phyloP scores from a whole-genome alignment of 345 rosid species.

The Linum trigynum region DNA sequence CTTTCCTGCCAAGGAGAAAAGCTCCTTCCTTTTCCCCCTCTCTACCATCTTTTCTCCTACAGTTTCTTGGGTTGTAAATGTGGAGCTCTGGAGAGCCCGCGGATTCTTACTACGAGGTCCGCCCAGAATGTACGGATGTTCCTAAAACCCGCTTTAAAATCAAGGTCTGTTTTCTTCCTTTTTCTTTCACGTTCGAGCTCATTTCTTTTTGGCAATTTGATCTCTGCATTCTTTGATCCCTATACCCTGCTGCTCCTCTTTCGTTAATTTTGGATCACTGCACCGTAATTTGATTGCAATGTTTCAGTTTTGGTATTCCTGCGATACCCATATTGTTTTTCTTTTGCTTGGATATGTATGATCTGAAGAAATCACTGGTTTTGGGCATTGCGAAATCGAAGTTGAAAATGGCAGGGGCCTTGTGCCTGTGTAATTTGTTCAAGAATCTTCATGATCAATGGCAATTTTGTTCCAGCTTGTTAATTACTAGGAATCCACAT shows the following conservation, averaged over 20 bases:
- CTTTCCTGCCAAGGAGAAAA: background rate
- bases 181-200: background rate
- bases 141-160: constrained; percentile 85
- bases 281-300: background rate
- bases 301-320: background rate
- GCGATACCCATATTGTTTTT: background rate
- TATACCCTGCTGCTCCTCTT: background rate
- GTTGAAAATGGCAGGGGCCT: too few relatives aligned
- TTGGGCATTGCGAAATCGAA: too few relatives aligned
- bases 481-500: too few relatives aligned
- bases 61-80: constrained; percentile 36
- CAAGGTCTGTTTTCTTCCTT: constrained; percentile 42
- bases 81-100: constrained; percentile 61
- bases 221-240: background rate
- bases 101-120: constrained; percentile 86
- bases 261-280: background rate
- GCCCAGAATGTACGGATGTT: constrained; percentile 87
- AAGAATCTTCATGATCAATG: too few relatives aligned
- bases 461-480: too few relatives aligned
- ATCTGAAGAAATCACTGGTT: too few relatives aligned
- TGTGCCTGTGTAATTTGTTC: too few relatives aligned
- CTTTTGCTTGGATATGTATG: too few relatives aligned
- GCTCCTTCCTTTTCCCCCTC: background rate
- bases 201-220: background rate
- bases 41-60: background rate